phyloP scores from a whole-genome alignment of 305 asterid genomes.

The Fraxinus dipetala region DNA sequence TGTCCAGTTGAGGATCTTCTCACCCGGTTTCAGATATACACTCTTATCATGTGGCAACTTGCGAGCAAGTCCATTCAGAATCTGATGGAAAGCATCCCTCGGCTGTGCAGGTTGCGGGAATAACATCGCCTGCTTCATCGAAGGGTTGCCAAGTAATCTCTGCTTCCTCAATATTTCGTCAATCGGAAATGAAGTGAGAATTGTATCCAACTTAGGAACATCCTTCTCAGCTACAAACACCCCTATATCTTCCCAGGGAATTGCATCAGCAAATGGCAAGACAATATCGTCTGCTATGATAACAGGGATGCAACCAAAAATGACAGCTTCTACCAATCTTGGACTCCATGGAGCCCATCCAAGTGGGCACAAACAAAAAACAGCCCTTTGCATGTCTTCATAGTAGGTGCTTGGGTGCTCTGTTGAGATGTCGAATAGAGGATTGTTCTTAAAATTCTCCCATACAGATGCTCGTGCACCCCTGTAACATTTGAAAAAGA shows the following conservation, averaged over 20 bases:
- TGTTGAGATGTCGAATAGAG: conserved; percentile 56
- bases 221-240: conserved; percentile 59
- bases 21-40: conserved; percentile 37
- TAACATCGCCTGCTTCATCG: conserved; percentile 62
- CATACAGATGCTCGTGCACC: conserved; percentile 66
- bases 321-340: conserved; percentile 56
- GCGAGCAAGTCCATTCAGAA: conserved; percentile 57
- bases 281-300: conserved; percentile 66
- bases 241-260: conserved; percentile 71
- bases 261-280: conserved; percentile 63
- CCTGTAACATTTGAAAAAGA: conserved; percentile 25
- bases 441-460: conserved; percentile 64
- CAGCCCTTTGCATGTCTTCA: conserved; percentile 65
- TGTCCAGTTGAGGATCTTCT: conserved; percentile 51
- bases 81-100: conserved; percentile 63
- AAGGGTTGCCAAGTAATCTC: conserved; percentile 53
- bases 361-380: conserved; percentile 59
- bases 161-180: conserved; percentile 57
- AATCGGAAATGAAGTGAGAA: conserved; percentile 51
- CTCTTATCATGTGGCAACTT: conserved; percentile 49
- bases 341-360: conserved; percentile 84
- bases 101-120: conserved; percentile 57
- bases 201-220: conserved; percentile 53
- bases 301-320: conserved; percentile 64
- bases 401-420: conserved; percentile 65